These are phyloP conservation scores for Sphaerostilbella broomeana DNA, from an alignment of 2,329 filamentous ascomycete genomes.

Conservation along the genomic window DNA sequence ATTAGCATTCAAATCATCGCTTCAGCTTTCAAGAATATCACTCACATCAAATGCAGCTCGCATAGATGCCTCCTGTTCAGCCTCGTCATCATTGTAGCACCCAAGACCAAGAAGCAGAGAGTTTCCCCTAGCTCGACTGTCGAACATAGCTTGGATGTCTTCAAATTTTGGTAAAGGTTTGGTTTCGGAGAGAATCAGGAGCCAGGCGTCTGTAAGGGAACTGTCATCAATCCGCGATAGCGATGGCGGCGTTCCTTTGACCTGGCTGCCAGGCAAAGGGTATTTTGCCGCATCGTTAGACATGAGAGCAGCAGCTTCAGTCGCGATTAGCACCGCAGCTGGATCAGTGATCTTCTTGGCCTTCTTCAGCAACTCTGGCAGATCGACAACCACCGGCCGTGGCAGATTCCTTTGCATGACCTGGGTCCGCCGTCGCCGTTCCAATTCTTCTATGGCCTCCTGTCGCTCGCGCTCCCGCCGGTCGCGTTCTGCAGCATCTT, in stretches of 20 bases:
- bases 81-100: constrained; percentile 71
- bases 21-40: constrained; percentile 10
- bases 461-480: constrained; percentile 66
- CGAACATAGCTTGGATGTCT: constrained; percentile 48
- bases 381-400: constrained; percentile 65
- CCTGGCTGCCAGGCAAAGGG: constrained; percentile 59
- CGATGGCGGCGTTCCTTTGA: constrained; percentile 54
- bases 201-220: constrained; percentile 65
- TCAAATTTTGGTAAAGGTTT: constrained; percentile 43
- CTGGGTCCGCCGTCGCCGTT: constrained; percentile 78
- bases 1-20: background rate
- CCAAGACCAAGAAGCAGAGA: constrained; percentile 69
- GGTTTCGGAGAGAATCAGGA: constrained; percentile 68
- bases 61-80: constrained; percentile 58
- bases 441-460: constrained; percentile 66
- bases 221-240: constrained; percentile 64
- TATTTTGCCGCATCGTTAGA: constrained; percentile 74
- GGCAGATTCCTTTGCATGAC: constrained; percentile 84
- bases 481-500: constrained; percentile 66
- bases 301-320: constrained; percentile 72
- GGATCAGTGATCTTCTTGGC: constrained; percentile 57
- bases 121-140: constrained; percentile 44
- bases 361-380: constrained; percentile 58
- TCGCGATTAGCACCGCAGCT: constrained; percentile 62
- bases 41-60: constrained; percentile 67